Base-by-base conservation (phyloP, 805 yeast species). In the Candida ponderosae region DNA sequence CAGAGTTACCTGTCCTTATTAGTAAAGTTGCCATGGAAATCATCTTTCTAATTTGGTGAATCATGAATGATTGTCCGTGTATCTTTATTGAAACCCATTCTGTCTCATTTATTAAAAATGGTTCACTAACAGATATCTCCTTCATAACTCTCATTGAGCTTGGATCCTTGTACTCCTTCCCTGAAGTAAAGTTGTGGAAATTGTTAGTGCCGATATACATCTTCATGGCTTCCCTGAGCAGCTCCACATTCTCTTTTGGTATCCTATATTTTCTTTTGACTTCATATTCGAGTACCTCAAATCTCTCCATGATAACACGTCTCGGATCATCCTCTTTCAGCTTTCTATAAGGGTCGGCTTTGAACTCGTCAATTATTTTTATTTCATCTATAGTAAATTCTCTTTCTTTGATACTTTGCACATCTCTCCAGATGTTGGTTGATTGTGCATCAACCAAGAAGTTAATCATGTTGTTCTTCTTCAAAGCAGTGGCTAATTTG, bases 21-120 rank as follows among this genome's bases (percentile, higher is more conserved):
- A 84, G 76, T 40, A 90, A 68, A 0, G 89, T 76, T 1, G 95
- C 95, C 94, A 90, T 81, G 17, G 96, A 90, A 41, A 93, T 86
- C 97, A 93, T 93, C 57, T 93, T 93, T 57, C 98, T 79, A 54
- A 93, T 93, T 68, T 90, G 98, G 63, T 90, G 97, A 45, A 93
- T 70, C 97, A 93, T 93, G 61, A 93, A 93, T 4, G 96, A 86
- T 63, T 93, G 97, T 6, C 98, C 98, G 58, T 93, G 98, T 47
- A 93, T 86, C 65, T 90, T 89, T 53, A 93, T 81, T 2, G 96
- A 85, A 3, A 86, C 73, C 98, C 98, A 93, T 56, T 93, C 97
- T 6, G 96, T 87, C 33, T 85, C 88, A 53, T 89, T 84, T 47
- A 90, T 89, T 36, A 87, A 81, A 58, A 87, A 85, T 3, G 97